Evolutionary conservation across 768 basidiomycete genomes (phyloP).

Genomic region (Lyophyllum shimeji): DNA sequence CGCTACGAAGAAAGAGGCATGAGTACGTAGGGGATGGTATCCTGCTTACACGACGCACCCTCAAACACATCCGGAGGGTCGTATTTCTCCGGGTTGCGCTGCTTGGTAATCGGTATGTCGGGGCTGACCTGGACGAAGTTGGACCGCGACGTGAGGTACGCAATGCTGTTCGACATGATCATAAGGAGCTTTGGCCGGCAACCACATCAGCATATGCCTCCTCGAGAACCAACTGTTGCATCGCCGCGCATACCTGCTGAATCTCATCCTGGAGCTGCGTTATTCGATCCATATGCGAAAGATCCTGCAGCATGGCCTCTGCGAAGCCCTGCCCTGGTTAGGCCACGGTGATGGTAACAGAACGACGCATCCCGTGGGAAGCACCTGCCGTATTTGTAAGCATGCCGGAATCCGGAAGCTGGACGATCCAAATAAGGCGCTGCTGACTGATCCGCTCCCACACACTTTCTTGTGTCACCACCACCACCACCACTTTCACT

Average conservation of each 20-base stretch:
- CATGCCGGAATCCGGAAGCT: not conserved
- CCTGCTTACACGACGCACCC: constrained; percentile 37
- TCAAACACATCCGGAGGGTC: constrained; percentile 76
- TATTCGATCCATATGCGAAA: constrained; percentile 94
- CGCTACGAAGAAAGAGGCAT: constrained; percentile 38
- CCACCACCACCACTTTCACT: not conserved
- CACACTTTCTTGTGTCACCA: not conserved
- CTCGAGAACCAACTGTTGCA: not conserved
- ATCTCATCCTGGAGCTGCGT: constrained; percentile 95
- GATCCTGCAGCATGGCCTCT: constrained; percentile 90
- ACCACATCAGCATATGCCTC: not conserved
- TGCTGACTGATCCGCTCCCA: constrained; percentile 2
- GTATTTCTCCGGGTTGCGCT: constrained; percentile 67
- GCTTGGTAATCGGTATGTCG: constrained; percentile 83
- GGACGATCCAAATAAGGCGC: not conserved
- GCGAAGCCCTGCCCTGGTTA: constrained; percentile 22
- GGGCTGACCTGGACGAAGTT: constrained; percentile 77
- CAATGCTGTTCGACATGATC: constrained; percentile 83
- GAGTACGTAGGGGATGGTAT: not conserved
- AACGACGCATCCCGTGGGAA: not conserved
- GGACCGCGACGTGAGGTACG: constrained; percentile 75
- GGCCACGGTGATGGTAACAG: not conserved
- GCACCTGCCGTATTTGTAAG: not conserved
- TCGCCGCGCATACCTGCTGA: constrained; percentile 58
- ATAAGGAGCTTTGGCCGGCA: constrained; percentile 60